phyloP scores from a whole-genome alignment of 2,329 filamentous ascomycete species.

The Chalaropsis thielavioides region DNA sequence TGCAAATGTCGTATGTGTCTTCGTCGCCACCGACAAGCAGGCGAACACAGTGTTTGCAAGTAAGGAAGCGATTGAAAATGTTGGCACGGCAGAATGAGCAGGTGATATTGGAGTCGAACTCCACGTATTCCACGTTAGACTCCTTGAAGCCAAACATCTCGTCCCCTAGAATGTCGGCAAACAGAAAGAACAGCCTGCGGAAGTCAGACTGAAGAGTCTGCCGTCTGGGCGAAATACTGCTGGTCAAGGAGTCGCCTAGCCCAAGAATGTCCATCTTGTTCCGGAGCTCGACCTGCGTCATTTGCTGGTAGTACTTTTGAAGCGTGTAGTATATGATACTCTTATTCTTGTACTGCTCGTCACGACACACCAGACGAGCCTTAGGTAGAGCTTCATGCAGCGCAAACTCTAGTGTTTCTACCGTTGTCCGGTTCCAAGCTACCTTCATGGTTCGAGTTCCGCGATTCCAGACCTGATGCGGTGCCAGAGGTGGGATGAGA shows the following conservation, averaged over 20 bases:
- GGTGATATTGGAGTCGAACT: slow-evolving; percentile 81
- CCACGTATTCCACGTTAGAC: slow-evolving; percentile 56
- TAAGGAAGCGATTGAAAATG: slow-evolving; percentile 93
- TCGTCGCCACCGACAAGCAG: slow-evolving; percentile 51
- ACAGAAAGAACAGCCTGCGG: slow-evolving; percentile 62
- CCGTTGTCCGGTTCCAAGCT: slow-evolving; percentile 91
- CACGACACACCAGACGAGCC: slow-evolving; percentile 79
- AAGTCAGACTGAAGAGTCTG: slow-evolving; percentile 73
- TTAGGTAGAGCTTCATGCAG: slow-evolving; percentile 77
- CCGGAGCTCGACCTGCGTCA: slow-evolving; percentile 30
- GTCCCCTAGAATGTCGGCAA: slow-evolving; percentile 62
- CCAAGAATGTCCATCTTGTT: slow-evolving; percentile 38
- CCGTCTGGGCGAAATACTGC: slow-evolving; percentile 31
- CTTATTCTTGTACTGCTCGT: slow-evolving; percentile 98
- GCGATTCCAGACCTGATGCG: slow-evolving; percentile 96
- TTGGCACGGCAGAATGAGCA: slow-evolving; percentile 94
- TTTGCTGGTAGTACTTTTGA: slow-evolving; percentile 56
- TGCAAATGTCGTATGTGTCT: slow-evolving; percentile 88
- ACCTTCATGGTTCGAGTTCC: slow-evolving; percentile 94
- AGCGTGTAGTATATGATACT: slow-evolving; percentile 84
- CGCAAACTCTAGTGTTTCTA: slow-evolving; percentile 77
- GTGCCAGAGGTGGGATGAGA: slow-evolving; percentile 78
- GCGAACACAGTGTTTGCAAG: slow-evolving; percentile 71
- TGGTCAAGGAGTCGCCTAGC: slow-evolving; percentile 33
- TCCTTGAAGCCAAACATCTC: slow-evolving; percentile 71